phyloP scores from a whole-genome alignment of 148 eudicot species.

The Chenopodium album region DNA sequence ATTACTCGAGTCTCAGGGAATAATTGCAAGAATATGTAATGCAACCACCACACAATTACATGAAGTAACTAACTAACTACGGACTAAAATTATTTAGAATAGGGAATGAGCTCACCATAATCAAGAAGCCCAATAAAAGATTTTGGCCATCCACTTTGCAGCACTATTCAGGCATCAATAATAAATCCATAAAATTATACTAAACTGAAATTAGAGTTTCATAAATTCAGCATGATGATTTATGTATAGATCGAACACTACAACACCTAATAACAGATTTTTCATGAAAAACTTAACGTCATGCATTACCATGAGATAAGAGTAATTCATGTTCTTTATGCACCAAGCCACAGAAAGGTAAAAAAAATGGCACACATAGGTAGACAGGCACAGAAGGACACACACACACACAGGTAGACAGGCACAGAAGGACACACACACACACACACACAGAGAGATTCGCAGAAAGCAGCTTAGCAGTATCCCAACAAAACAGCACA shows the following conservation, averaged over 20 bases:
- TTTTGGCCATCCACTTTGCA: neutral
- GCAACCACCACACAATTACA: neutral
- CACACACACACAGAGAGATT: no score
- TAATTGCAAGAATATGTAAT: neutral
- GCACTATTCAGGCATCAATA: neutral
- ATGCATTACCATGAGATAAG: neutral
- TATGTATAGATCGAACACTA: neutral
- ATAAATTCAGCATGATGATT: neutral
- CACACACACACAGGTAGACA: no score
- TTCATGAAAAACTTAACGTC: neutral
- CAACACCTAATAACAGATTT: neutral
- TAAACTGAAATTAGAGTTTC: neutral
- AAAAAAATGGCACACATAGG: neutral
- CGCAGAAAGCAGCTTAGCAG: neutral
- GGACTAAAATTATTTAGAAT: neutral
- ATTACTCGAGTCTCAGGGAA: neutral
- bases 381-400: no score
- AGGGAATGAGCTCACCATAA: neutral
- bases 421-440: no score
- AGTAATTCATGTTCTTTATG: neutral
- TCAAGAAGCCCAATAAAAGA: neutral
- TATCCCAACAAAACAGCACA: neutral
- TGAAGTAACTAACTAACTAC: no score
- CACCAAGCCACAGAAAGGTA: neutral
- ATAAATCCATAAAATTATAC: neutral